Percentiles rank a stretch among this genome's conserved stretches.
Conservation (phyloP, 2,329 filamentous ascomycete genomes). For the Aciculosporium take region DNA sequence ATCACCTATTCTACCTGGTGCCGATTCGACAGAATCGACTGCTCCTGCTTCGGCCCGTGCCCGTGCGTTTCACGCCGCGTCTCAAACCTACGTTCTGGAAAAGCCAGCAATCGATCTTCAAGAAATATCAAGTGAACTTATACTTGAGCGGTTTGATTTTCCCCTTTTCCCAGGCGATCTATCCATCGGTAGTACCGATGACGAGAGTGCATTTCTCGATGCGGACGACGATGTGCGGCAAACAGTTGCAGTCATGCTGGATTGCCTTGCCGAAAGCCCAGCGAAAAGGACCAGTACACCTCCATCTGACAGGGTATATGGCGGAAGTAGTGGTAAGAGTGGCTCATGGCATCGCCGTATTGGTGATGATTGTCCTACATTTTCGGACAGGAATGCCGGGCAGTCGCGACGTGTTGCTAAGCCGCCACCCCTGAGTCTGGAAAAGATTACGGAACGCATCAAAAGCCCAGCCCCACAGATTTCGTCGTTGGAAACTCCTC, state of each 20-base stretch:
- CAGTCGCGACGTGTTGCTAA: constrained; percentile 39
- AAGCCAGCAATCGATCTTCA: not conserved
- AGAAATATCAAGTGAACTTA: not conserved
- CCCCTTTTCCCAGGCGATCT: not conserved
- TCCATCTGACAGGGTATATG: constrained; percentile 5
- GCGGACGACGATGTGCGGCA: constrained; percentile 19
- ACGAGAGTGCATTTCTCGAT: constrained; percentile 1
- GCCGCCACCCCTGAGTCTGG: constrained; percentile 40
- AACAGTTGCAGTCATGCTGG: constrained; percentile 31
- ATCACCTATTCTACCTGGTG: constrained; percentile 33
- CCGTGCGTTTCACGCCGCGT: not conserved
- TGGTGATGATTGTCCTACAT: constrained; percentile 43
- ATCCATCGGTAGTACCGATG: not conserved
- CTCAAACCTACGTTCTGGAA: not conserved
- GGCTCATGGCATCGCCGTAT: constrained; percentile 39
- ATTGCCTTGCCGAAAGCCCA: constrained; percentile 14
- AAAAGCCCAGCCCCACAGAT: constrained; percentile 33
- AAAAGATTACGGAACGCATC: constrained; percentile 25
- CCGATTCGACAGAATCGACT: not conserved
- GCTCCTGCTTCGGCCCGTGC: not conserved
- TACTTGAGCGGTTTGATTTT: not conserved
- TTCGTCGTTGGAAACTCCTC: constrained; percentile 39
- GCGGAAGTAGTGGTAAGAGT: constrained; percentile 7
- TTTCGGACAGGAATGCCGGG: constrained; percentile 36
- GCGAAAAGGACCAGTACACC: constrained; percentile 1